Percentiles rank a stretch among this genome's conserved stretches.
Conservation (phyloP, 352 stramenopile genomes). For the Labyrinthula sp. region DNA sequence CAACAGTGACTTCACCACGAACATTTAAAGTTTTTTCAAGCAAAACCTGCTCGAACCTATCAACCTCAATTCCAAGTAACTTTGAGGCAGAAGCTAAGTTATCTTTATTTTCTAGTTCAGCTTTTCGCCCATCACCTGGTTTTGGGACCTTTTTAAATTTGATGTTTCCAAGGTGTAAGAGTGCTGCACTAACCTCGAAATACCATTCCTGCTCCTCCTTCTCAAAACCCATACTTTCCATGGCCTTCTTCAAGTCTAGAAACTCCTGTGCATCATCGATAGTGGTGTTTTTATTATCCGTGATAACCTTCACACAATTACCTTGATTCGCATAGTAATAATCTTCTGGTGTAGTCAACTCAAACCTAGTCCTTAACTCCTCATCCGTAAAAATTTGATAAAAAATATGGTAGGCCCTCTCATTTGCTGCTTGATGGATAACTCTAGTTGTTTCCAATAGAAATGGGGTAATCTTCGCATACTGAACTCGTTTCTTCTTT, state of each 20-base stretch:
- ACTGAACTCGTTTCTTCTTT: constrained; percentile 48
- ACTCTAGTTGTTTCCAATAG: constrained; percentile 67
- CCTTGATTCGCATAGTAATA: constrained; percentile 62
- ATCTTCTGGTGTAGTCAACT: constrained; percentile 29
- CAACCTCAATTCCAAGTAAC: constrained; percentile 9
- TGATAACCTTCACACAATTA: constrained; percentile 57
- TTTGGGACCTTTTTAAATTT: constrained; percentile 29
- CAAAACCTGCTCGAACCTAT: constrained; percentile 12
- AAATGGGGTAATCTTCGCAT: constrained; percentile 65
- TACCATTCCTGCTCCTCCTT: constrained; percentile 65
- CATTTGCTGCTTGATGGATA: constrained; percentile 49
- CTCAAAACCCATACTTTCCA: constrained; percentile 54
- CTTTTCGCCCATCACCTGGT: constrained; percentile 1
- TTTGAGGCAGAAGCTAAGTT: not conserved
- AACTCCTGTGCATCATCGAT: constrained; percentile 69
- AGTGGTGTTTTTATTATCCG: too few species aligned
- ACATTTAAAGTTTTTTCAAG: constrained; percentile 16
- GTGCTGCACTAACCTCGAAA: constrained; percentile 58
- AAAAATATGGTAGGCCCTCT: constrained; percentile 75
- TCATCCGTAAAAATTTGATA: constrained; percentile 51
- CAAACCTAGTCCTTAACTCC: constrained; percentile 6
- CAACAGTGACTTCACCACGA: constrained; percentile 18
- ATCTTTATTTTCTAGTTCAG: constrained; percentile 7
- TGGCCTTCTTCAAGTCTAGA: constrained; percentile 33
- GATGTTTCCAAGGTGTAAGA: constrained; percentile 82